Conservation (phyloP, 306 rosid species). For the Astragalus glycyphyllos region DNA sequence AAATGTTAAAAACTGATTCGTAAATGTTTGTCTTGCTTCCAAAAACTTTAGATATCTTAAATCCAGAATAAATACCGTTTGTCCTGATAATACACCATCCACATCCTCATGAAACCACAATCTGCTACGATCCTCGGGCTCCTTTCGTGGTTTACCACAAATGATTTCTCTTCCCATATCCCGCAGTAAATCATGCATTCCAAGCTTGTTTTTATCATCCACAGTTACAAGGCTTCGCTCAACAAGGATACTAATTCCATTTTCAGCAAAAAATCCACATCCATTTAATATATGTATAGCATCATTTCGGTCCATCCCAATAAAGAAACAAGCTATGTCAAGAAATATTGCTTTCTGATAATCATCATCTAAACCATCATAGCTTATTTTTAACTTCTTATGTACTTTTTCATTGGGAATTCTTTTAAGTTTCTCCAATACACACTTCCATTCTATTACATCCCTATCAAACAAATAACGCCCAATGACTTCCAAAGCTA, state of each 20-base stretch:
- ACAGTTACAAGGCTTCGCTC: background rate
- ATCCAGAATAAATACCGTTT: background rate
- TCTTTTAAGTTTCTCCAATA: background rate
- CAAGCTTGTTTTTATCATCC: background rate
- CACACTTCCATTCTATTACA: background rate
- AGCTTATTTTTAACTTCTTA: background rate
- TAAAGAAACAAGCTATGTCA: background rate
- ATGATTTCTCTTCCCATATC: background rate
- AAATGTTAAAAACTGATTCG: background rate
- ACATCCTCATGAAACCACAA: background rate
- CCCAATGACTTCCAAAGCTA: constrained; percentile 38
- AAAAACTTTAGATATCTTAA: background rate
- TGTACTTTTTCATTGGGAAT: background rate
- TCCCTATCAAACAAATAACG: constrained; percentile 10
- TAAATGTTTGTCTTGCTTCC: background rate
- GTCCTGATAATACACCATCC: background rate
- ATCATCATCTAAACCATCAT: background rate
- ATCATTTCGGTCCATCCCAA: background rate
- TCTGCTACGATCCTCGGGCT: background rate
- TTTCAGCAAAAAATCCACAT: background rate
- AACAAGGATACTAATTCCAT: background rate
- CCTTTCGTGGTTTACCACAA: background rate
- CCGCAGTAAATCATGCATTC: background rate
- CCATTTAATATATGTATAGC: background rate
- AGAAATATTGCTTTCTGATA: background rate